phyloP scores from a whole-genome alignment of 2,329 filamentous ascomycete genomes.

The Thermoascus crustaceus region DNA sequence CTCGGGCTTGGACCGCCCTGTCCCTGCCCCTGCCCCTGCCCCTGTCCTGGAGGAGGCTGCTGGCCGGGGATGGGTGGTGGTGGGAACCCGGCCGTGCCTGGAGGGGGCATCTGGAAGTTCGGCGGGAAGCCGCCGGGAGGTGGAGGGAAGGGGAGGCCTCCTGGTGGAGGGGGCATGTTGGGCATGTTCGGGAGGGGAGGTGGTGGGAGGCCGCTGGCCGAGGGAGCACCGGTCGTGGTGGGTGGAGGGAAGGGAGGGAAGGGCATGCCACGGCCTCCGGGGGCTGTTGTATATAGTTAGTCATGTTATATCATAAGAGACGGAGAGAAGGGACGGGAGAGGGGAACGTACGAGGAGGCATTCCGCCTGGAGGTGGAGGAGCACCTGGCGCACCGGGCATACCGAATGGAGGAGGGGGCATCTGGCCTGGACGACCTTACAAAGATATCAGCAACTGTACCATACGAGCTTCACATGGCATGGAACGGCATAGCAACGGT shows the following conservation, averaged over 20 bases:
- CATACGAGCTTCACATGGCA: too few species aligned
- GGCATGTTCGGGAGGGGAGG: conserved; percentile 32
- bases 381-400: conserved; percentile 37
- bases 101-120: conserved; percentile 30
- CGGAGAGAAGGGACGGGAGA: neutral
- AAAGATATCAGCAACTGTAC: too few species aligned
- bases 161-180: conserved; percentile 28
- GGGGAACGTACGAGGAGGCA: conserved; percentile 47
- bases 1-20: conserved; percentile 21
- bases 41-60: conserved; percentile 4
- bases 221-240: conserved; percentile 22
- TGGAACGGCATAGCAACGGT: too few species aligned
- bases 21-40: conserved; percentile 9
- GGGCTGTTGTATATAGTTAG: conserved; percentile 33
- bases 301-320: neutral
- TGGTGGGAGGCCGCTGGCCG: conserved; percentile 28
- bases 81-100: conserved; percentile 24
- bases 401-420: conserved; percentile 53
- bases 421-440: conserved; percentile 29
- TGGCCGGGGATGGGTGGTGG: conserved; percentile 23
- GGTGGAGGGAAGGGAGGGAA: conserved; percentile 46
- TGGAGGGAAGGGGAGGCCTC: conserved; percentile 38
- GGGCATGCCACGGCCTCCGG: conserved; percentile 46
- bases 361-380: conserved; percentile 26
- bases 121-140: conserved; percentile 33